Base-by-base conservation (phyloP, 202 grass and related monocot species). In the Zizania palustris region DNA sequence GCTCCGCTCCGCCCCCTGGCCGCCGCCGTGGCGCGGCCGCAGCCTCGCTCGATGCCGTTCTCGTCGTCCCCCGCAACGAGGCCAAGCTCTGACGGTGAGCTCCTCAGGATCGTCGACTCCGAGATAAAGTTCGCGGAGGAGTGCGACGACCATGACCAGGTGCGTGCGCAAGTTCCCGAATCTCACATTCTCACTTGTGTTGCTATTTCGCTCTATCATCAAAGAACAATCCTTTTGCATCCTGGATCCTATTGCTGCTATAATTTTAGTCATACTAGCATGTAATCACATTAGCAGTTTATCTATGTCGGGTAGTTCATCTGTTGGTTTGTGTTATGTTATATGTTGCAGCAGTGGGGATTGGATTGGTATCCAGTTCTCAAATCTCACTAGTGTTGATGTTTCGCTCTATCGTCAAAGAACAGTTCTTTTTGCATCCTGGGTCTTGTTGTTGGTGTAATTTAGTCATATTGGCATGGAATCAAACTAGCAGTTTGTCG, bases 81-180 rank as follows among this genome's bases (percentile, higher is more conserved):
- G 55, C 84, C 85, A 12, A 63, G 65, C 48, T 80, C 63, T 36
- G 95, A 94, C 36, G 69, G 67, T 40, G 80, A 86, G 16, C 89
- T 98, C 11, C 80, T 92, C 16, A 69, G 87, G 35, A 74, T 98
- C 35, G 78, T 98, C 8, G 87, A 92, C 2, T 75, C 87, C 3
- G 91, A 95, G 80, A 95, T 98, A 60, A 98, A 98, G 83, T 98
- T 59, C 69, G 85, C 95, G 16, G 85, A 89, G 83, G 95, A 98
- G 38, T 88, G 82, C 57, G 89, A 98, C 63, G 85, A 98, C 83
- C 89, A 92, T 57, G 85, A 87, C 45, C 74, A 83, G 73, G 89
- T 92, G 44, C 66, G 66, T 45, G 12, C 40, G 3, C 18, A 39
- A 41, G 19, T 36, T 42, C 54, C 56, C 45, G 22, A 49, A 14